These are phyloP conservation scores for Entomortierella beljakovae DNA, from an alignment of 192 early-diverging fungal genomes.

Conservation along the genomic window DNA sequence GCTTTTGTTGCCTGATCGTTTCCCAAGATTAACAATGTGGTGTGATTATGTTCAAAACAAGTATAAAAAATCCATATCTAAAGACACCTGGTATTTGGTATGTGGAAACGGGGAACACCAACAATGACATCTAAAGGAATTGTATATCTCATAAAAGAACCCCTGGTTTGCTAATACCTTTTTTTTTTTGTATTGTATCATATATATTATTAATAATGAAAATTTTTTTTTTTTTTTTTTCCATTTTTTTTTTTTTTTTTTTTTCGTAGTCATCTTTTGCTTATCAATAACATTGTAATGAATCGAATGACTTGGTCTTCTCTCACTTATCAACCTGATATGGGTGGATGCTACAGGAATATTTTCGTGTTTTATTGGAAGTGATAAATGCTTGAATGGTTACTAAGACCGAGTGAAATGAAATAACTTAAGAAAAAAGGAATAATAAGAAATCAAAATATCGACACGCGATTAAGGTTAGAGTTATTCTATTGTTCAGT, in stretches of 20 bases:
- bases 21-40: constrained; percentile 75
- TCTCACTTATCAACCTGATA: no score
- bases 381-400: no score
- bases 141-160: no score
- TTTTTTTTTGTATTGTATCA: not conserved
- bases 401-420: no score
- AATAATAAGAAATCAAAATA: not conserved
- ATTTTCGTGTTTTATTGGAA: no score
- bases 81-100: constrained; percentile 88
- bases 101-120: no score
- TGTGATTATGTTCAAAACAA: constrained; percentile 79
- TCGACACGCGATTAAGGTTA: not conserved
- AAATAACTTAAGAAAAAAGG: no score
- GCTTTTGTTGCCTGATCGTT: constrained; percentile 70
- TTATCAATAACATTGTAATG: no score
- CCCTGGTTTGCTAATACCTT: not conserved
- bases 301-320: no score
- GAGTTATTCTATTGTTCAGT: constrained; percentile 1
- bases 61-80: constrained; percentile 81
- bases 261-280: not conserved
- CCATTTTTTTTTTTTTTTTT: constrained; percentile 4
- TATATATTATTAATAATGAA: not conserved
- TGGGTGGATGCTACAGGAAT: no score
- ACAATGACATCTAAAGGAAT: no score
- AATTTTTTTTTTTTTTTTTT: not conserved